Percentiles rank a stretch among this genome's conserved stretches.
Conservation (phyloP, 2,329 filamentous ascomycete species). For the Fusarium dimerum region DNA sequence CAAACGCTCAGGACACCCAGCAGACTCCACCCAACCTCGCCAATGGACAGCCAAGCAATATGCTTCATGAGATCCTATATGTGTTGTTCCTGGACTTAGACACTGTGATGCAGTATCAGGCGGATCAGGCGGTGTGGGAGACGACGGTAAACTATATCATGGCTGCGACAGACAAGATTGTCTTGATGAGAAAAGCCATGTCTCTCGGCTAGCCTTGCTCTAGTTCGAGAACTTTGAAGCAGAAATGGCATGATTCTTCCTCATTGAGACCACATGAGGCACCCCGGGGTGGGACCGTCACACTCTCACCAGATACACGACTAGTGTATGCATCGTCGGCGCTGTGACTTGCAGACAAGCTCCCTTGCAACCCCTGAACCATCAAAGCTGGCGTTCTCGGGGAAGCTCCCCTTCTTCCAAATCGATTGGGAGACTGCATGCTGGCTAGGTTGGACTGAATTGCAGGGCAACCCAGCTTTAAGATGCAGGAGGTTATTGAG, state of each 20-base stretch:
- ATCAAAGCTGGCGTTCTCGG: slow-evolving; percentile 5
- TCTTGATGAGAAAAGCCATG: slow-evolving; percentile 15
- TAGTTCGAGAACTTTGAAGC: slow-evolving; percentile 13
- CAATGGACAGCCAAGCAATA: slow-evolving; percentile 21
- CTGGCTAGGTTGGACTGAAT: slow-evolving; percentile 13
- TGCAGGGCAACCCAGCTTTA: slow-evolving; percentile 5
- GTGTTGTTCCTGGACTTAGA: slow-evolving; percentile 13
- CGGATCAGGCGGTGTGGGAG: slow-evolving; percentile 12
- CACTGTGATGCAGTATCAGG: slow-evolving; percentile 22
- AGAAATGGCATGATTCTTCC: slow-evolving; percentile 10
- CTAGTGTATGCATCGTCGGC: slow-evolving; percentile 12
- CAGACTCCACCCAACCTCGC: slow-evolving; percentile 17
- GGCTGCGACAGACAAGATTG: slow-evolving; percentile 11
- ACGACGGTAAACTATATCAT: slow-evolving; percentile 10
- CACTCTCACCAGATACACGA: slow-evolving; percentile 17
- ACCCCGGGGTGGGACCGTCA: slow-evolving; percentile 25
- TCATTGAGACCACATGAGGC: slow-evolving; percentile 18
- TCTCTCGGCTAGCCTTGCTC: slow-evolving; percentile 29
- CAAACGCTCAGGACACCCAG: slow-evolving; percentile 13
- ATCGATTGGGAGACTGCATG: slow-evolving; percentile 5
- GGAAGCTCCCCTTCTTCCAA: slow-evolving; percentile 10
- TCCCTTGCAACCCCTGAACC: slow-evolving; percentile 4
- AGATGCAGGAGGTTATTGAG: slow-evolving; percentile 13
- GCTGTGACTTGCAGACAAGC: slow-evolving; percentile 10
- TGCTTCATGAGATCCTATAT: slow-evolving; percentile 12